Percentiles rank a stretch among this genome's conserved stretches.
These are phyloP conservation scores for Carpinus viminea DNA, from an alignment of 306 rosid species.

Conservation along the genomic window DNA sequence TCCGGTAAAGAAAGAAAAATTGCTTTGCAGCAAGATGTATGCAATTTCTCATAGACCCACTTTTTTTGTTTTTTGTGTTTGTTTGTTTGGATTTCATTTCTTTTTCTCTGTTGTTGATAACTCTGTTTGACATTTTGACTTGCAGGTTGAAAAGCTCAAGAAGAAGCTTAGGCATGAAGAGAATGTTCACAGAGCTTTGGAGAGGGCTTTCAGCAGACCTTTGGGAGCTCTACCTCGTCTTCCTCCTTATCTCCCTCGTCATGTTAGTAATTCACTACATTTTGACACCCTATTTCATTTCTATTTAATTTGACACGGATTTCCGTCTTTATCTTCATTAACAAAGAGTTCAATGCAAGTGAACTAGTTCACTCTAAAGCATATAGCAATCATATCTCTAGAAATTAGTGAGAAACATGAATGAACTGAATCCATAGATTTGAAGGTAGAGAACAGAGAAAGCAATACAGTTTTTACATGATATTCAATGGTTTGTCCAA, in stretches of 20 bases:
- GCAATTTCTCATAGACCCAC: slow-evolving; percentile 8
- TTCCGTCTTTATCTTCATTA: not conserved
- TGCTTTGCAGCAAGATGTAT: slow-evolving; percentile 85
- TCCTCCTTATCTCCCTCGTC: slow-evolving; percentile 86
- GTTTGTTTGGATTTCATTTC: slow-evolving; percentile 9
- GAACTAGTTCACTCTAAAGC: not conserved
- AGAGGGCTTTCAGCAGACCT: slow-evolving; percentile 89
- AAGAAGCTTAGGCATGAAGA: slow-evolving; percentile 87
- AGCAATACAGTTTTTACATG: not conserved
- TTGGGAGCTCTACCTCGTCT: slow-evolving; percentile 97
- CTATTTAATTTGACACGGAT: slow-evolving; percentile 5
- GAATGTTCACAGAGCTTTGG: slow-evolving; percentile 76
- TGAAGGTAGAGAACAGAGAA: slow-evolving; percentile 9
- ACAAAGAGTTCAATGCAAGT: not conserved
- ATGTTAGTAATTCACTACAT: slow-evolving; percentile 47
- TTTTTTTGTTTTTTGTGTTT: not conserved
- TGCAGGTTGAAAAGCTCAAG: slow-evolving; percentile 91
- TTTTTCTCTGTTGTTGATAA: slow-evolving; percentile 6
- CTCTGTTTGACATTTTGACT: slow-evolving; percentile 23
- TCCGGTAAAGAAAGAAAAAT: slow-evolving; percentile 55
- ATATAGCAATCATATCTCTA: not conserved
- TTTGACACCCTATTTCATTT: slow-evolving; percentile 5
- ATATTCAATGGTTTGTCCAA: not conserved
- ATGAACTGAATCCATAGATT: slow-evolving; percentile 6
- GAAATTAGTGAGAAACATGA: slow-evolving; percentile 3